Evolutionary conservation across 768 basidiomycete species (phyloP), one percentile per base, ranked within the genome.

Genomic region (Suillus americanus): DNA sequence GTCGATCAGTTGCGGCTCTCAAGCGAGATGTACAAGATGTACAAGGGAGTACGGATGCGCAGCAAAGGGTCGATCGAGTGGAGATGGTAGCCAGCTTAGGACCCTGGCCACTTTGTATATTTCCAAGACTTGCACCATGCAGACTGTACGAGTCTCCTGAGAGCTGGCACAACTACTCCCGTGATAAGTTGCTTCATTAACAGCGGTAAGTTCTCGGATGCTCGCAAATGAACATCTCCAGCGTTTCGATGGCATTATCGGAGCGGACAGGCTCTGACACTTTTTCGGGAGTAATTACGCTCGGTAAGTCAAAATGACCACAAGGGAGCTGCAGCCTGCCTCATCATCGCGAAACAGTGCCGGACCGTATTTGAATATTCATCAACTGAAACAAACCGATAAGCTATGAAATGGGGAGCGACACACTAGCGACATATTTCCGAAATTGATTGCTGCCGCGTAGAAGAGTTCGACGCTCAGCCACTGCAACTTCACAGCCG

Each of bases 21-120:
- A 2, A 89, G 90, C 14, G 93, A 95, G 74, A 77, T 76, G 13
- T 96, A 96, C 76, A 97, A 96, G 76, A 91, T 92, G 13, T 97
- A 91, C 79, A 97, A 96, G 75, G 95, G 95, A 18, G 90, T 97
- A 60, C 81, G 94, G 71, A 86, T 88, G 53, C 80, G 83, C 45
- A 61, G 76, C 8, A 51, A 67, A 60, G 75, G 75, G n/a, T 70
- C 68, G 5, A 60, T 77, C 33, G 75, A 76, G 51, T 76, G 75
- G 76, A 71, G 75, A 53, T 76, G 75, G 75, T 76, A 76, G 61
- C 30, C 35, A 59, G 28, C 14, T 25, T 59, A 16, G 53, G 33
- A n/a, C 33, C 30, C 35, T 33, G 53, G 12, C 6, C 35, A 5
- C 20, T 54, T 35, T 12, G 20, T 54, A 3, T 35, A n/a, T 54